Conservation (phyloP, 2,329 filamentous ascomycete species). For the Akanthomyces lecanii region DNA sequence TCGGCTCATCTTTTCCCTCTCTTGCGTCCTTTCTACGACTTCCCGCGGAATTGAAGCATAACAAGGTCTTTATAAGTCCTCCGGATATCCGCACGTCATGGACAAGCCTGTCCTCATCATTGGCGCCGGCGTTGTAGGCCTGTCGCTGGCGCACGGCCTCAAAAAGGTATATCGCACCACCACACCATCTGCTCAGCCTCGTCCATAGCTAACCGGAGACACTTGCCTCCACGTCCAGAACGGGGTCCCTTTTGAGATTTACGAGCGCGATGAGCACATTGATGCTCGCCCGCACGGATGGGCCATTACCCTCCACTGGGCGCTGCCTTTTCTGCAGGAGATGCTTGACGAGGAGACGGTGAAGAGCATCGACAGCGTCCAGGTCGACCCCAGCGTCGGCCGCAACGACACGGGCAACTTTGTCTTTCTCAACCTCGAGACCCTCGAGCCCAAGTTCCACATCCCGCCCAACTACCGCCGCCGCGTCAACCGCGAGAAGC, state of each 20-base stretch:
- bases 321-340: slow-evolving; percentile 32
- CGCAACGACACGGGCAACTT: slow-evolving; percentile 36
- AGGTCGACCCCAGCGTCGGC: slow-evolving; percentile 35
- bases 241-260: slow-evolving; percentile 29
- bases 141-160: slow-evolving; percentile 35
- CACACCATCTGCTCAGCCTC: not conserved
- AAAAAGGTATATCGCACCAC: slow-evolving; percentile 26
- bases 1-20: not conserved
- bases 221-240: slow-evolving; percentile 21
- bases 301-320: slow-evolving; percentile 60
- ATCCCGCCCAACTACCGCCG: slow-evolving; percentile 35
- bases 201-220: not conserved
- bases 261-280: slow-evolving; percentile 29
- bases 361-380: slow-evolving; percentile 24
- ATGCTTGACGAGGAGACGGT: slow-evolving; percentile 25
- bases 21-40: not conserved
- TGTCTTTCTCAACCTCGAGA: slow-evolving; percentile 38
- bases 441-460: slow-evolving; percentile 34
- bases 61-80: no score
- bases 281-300: slow-evolving; percentile 43
- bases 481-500: slow-evolving; percentile 34
- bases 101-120: slow-evolving; percentile 32
- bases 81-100: not conserved
- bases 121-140: slow-evolving; percentile 35
- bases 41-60: no score